These are phyloP conservation scores for Rhizopus microsporus DNA, from an alignment of 371 early-diverging fungal species.

Conservation along the genomic window DNA sequence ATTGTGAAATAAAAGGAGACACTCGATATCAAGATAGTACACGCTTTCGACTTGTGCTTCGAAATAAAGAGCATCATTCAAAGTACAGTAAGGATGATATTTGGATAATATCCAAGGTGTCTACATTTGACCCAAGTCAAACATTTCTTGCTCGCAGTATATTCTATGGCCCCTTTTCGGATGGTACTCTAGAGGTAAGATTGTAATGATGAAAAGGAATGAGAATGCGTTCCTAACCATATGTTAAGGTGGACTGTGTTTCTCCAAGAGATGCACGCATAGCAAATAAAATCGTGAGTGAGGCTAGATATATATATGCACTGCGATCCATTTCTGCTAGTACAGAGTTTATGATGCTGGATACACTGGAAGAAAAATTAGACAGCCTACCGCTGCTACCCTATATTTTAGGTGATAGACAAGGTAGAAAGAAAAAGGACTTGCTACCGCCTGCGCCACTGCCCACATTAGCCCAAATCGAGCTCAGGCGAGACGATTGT, in stretches of 20 bases:
- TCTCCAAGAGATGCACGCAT: constrained; percentile 45
- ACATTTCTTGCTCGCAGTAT: constrained; percentile 60
- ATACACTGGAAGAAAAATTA: constrained; percentile 51
- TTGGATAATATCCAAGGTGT: constrained; percentile 61
- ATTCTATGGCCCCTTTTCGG: constrained; percentile 62
- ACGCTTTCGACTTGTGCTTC: constrained; percentile 30
- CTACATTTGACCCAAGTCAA: constrained; percentile 47
- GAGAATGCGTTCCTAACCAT: background rate
- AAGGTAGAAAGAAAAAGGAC: constrained; percentile 19
- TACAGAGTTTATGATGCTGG: constrained; percentile 76
- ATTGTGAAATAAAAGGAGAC: constrained; percentile 22
- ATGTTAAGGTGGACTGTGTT: constrained; percentile 45
- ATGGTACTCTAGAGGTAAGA: constrained; percentile 51
- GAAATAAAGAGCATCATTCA: constrained; percentile 51
- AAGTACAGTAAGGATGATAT: constrained; percentile 65
- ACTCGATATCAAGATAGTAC: background rate
- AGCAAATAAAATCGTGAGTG: constrained; percentile 25
- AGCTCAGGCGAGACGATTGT: constrained; percentile 42
- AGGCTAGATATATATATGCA: constrained; percentile 47
- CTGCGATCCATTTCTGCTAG: constrained; percentile 68
- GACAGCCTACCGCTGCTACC: constrained; percentile 53
- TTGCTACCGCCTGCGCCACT: constrained; percentile 21
- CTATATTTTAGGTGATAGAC: constrained; percentile 33
- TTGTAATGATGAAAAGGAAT: background rate
- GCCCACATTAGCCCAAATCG: constrained; percentile 25